Base-by-base conservation (phyloP, 2,329 filamentous ascomycete genomes). In the Botrytis squamosa region DNA sequence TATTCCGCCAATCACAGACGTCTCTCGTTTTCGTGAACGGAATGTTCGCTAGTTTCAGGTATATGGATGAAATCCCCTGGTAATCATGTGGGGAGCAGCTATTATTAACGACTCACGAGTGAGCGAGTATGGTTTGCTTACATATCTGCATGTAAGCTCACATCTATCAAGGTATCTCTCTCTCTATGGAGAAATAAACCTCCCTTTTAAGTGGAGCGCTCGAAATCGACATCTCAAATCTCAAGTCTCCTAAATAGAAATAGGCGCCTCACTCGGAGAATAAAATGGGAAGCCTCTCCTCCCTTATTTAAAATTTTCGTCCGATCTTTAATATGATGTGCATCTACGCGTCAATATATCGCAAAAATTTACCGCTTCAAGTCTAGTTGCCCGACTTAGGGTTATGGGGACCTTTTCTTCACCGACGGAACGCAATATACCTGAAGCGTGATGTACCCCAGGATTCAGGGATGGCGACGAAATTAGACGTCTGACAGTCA, bases 241-340 rank as follows among this genome's bases (percentile, higher is more conserved):
- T 66, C 22, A 25, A 52, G 25, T 18, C 29, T 25, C 44, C 6
- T 25, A 49, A 52, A n/a, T 33, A 49, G 49, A n/a, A 55, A n/a
- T 16, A 64, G 64, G 64, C 36, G 44, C 33, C 14, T 66, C 64
- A 33, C 64, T 67, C 36, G 64, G 64, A 67, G 64, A 67, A 67
- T 67, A 38, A 64, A 57, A 38, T n/a, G 36, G 12, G 3, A n/a
- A n/a, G 29, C 44, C 44, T 36, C 44, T 52, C 10, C 29, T 67
- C 22, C 25, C 22, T 67, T 44, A 40, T 29, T 67, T 29, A 36
- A 38, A 49, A 52, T 9, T 52, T 52, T 38, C 36, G 38, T 64
- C 38, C 38, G n/a, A 42, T 49, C 44, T 40, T 12, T 10, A 5
- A n/a, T 49, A 9, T 38, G 64, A 67, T 38, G 22, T 52, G 64